Conservation (phyloP, 441 rosid genomes). For the Erodium trifolium region DNA sequence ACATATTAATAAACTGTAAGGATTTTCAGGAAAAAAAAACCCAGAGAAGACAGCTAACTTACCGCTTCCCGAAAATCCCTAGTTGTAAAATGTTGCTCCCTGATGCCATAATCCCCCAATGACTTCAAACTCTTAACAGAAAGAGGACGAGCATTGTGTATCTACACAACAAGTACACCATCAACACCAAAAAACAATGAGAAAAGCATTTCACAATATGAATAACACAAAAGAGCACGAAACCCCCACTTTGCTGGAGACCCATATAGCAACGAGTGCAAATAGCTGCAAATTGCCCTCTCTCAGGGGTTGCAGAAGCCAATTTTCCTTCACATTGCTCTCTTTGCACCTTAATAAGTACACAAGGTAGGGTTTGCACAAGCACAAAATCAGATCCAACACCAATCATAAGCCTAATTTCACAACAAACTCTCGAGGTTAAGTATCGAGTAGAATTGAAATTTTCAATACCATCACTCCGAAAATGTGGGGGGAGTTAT, state of each 20-base stretch:
- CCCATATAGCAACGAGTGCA: constrained; percentile 60
- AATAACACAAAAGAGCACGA: constrained; percentile 1
- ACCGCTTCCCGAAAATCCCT: constrained; percentile 72
- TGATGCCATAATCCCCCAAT: constrained; percentile 43
- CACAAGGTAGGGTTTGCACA: constrained; percentile 1
- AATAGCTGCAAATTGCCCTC: constrained; percentile 72
- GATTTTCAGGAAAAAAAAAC: not conserved
- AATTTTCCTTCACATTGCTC: constrained; percentile 28
- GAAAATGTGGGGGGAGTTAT: not conserved
- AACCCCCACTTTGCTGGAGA: constrained; percentile 59
- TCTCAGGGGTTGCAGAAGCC: constrained; percentile 55
- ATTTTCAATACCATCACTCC: not conserved
- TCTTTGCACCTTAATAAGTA: constrained; percentile 29
- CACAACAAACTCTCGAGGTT: not conserved
- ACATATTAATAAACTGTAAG: not conserved
- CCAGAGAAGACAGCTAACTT: constrained; percentile 19
- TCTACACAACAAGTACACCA: constrained; percentile 30
- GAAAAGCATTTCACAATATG: not conserved
- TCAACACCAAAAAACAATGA: not conserved
- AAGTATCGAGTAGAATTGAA: not conserved
- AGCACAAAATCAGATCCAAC: not conserved
- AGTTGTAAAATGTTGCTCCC: constrained; percentile 51
- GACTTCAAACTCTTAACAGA: constrained; percentile 44
- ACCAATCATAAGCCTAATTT: not conserved
- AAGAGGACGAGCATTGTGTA: constrained; percentile 47